Percentiles rank a stretch among this genome's conserved stretches.
Conservation (phyloP, 495 filamentous ascomycete genomes). For the Penicillium macrosclerotiorum region DNA sequence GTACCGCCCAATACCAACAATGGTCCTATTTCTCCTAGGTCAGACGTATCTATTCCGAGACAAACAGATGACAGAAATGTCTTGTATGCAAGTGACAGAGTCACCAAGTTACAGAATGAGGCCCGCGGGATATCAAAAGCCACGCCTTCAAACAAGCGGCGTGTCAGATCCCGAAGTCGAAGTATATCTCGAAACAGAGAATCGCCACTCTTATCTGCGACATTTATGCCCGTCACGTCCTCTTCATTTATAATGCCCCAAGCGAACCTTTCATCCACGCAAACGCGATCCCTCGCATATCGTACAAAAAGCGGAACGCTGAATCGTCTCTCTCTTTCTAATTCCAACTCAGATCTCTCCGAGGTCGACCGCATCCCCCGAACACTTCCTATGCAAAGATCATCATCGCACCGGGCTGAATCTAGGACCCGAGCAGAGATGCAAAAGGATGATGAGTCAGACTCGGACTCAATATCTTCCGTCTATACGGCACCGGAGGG, state of each 20-base stretch:
- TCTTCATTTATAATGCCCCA: background rate
- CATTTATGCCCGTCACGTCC: background rate
- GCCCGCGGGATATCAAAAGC: background rate
- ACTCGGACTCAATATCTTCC: slow-evolving; percentile 17
- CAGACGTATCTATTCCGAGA: too few species aligned
- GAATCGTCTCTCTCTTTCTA: background rate
- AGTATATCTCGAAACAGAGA: background rate
- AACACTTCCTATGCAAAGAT: background rate
- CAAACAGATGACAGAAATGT: too few species aligned
- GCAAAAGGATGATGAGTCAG: slow-evolving; percentile 7
- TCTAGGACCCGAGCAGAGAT: background rate
- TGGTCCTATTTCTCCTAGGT: too few species aligned
- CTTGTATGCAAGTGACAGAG: background rate
- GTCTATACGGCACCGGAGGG: slow-evolving; percentile 26
- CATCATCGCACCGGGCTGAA: background rate
- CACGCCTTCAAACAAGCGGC: background rate
- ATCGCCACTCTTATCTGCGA: background rate
- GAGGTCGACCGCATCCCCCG: background rate
- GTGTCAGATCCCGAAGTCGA: background rate
- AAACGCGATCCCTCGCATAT: background rate
- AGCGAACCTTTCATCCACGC: background rate
- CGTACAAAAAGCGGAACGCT: background rate
- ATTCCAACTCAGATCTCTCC: background rate
- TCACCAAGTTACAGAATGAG: background rate
- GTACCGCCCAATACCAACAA: slow-evolving; percentile 17